A percentile compares a stretch with the other conserved stretches of the same genome.
Conservation (phyloP, 2,329 filamentous ascomycete species). For the Dendryphion nanum region DNA sequence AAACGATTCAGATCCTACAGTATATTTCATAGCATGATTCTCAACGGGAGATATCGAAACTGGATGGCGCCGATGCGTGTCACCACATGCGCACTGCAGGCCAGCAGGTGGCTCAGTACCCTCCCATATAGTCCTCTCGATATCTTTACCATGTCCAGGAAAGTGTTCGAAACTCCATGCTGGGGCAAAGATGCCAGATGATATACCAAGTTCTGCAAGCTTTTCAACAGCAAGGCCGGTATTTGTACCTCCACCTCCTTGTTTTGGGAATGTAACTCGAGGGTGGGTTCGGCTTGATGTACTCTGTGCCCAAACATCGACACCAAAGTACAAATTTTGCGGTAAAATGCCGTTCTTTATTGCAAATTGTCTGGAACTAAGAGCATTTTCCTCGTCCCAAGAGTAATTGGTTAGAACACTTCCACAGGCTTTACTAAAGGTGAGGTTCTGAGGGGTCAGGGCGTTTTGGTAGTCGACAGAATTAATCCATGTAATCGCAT, state of each 20-base stretch:
- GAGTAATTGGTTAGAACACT: constrained; percentile 47
- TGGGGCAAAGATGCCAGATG: constrained; percentile 46
- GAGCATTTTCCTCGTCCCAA: constrained; percentile 36
- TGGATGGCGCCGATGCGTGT: constrained; percentile 16
- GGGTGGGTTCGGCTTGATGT: constrained; percentile 22
- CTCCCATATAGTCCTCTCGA: constrained; percentile 39
- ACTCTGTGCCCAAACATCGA: constrained; percentile 50
- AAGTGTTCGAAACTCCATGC: constrained; percentile 51
- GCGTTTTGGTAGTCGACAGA: constrained; percentile 46
- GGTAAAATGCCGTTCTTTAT: constrained; percentile 11
- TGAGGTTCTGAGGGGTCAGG: constrained; percentile 39
- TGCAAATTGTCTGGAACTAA: constrained; percentile 24
- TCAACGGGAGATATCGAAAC: constrained; percentile 26
- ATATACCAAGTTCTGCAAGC: constrained; percentile 34
- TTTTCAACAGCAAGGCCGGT: constrained; percentile 41
- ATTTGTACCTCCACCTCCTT: constrained; percentile 42
- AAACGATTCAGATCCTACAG: constrained; percentile 35
- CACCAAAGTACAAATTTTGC: constrained; percentile 40
- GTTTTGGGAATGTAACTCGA: constrained; percentile 32
- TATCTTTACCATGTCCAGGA: constrained; percentile 15
- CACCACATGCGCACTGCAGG: constrained; percentile 35
- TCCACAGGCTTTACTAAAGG: constrained; percentile 39
- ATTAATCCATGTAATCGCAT: constrained; percentile 45
- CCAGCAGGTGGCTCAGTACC: constrained; percentile 23
- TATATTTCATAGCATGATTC: constrained; percentile 24